Evolutionary conservation across 2,329 filamentous ascomycete species (phyloP), one percentile per base, ranked within the genome.

Genomic region (Nigrospora oryzae): DNA sequence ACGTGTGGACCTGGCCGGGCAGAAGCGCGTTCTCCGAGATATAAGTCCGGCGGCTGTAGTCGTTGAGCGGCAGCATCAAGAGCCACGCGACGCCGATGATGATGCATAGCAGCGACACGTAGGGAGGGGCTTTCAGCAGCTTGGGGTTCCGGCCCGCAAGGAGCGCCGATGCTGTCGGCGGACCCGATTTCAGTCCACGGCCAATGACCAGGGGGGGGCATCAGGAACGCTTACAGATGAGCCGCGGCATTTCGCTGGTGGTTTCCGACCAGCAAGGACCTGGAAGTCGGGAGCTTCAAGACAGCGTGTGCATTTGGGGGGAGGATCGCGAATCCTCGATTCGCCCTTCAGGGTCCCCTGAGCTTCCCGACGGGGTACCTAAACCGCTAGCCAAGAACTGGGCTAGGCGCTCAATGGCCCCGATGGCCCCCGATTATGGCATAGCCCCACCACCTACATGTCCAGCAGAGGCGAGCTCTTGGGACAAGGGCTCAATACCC

Each of bases 1-100:
- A 98, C 2, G 93, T 95, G 67, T 97, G 91, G 10, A 97, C 93
- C 65, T 98, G 93, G 2, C 90, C 93, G 0, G 93, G 93, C 13
- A 98, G 73, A 32, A 98, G 80, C 11, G 93, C 93, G 63, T 98
- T 98, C 65, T 98, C 93, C 37, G 91, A 97, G 46, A 98, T 93
- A 65, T 98, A 98, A 1, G 91, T 98, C 48, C 79, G 77, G 52
- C 93, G 82, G 42, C 89, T 95, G 69, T 97, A 95, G 53, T 90
- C 79, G 64, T 97, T 79, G 43, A 97, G 75, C 3, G 93, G 93
- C 2, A 98, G 79, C 31, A 97, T 74, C 17, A 96, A 79, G 13
- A 98, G 81, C 88, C 91, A 98, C 54, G 81, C 78, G 45, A 96
- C 78, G 43, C 93, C 93, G 56, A 95, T 77, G 40, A 91, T 57